Base-by-base conservation (phyloP, 2,329 filamentous ascomycete genomes). In the Fusarium sterilihyphosum region DNA sequence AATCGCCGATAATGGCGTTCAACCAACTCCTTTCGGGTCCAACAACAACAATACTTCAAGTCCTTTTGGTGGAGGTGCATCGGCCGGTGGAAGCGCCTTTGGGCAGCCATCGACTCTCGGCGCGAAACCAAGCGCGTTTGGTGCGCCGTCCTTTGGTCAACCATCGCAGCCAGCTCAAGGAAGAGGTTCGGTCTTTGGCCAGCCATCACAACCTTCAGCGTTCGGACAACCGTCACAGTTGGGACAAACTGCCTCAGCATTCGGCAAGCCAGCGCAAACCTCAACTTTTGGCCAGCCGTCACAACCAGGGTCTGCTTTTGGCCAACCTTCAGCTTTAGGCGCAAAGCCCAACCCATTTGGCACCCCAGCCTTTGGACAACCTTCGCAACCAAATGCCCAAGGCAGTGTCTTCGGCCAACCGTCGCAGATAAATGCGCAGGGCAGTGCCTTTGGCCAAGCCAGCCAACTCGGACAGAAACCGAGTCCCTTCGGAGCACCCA, bases 1-100 rank as follows among this genome's bases (percentile, higher is more conserved):
- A 13, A 73, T 73, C 40, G 79, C 61, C 73, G 78, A 62, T 22
- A 79, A 78, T 64, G 80, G 79, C 62, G 73, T 60, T 56, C 81
- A 76, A 70, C 73, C 77, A 73, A 87, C 83, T 77, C 81, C 88
- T 4, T 89, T 90, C 75, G 84, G 81, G 26, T 57, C 79, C 20
- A 71, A 64, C 49, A 72, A 68, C 56, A 71, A 68, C 61, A 72
- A 70, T 57, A 65, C 71, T n/a, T 54, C 78, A 31, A 73, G 65
- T 50, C 71, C 82, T 9, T 83, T 84, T 65, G 83, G 82, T 38
- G 74, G 70, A 26, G 74, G 65, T 33, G 62, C 78, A 37, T 43
- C 76, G 12, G 87, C 68, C 20, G 44, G 60, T 31, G 65, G 59
- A 33, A 67, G 65, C 61, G 75, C 82, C 5, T 85, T 86, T 58